These are phyloP conservation scores for Wickerhamiella azyma DNA, from an alignment of 805 yeast genomes.

Conservation along the genomic window DNA sequence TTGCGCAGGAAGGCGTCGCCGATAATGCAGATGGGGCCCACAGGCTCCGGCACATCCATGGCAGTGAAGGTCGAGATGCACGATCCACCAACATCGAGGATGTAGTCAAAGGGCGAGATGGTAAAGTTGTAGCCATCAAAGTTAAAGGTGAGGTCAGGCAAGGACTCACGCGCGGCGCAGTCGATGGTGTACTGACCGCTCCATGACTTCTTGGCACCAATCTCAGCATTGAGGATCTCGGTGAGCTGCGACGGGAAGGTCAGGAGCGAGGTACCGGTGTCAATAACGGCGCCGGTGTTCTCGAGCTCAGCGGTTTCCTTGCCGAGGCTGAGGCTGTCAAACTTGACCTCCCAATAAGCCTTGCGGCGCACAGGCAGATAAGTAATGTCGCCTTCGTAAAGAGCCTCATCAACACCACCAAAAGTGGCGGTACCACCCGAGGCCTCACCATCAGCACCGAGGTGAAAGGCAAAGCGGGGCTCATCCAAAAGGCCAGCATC, in stretches of 20 bases:
- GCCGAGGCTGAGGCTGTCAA: slow-evolving; percentile 84
- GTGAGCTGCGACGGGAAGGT: slow-evolving; percentile 92
- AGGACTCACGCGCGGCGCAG: slow-evolving; percentile 65
- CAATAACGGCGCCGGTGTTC: slow-evolving; percentile 90
- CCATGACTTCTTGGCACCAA: slow-evolving; percentile 97
- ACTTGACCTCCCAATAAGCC: slow-evolving; percentile 98
- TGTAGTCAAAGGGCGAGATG: slow-evolving; percentile 79
- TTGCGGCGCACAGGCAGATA: slow-evolving; percentile 98
- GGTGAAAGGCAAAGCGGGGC: slow-evolving; percentile 77
- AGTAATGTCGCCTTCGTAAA: slow-evolving; percentile 70
- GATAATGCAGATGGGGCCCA: slow-evolving; percentile 89
- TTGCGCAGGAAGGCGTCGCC: slow-evolving; percentile 97
- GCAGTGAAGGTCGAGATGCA: slow-evolving; percentile 96
- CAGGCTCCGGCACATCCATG: slow-evolving; percentile 93
- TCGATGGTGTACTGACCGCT: slow-evolving; percentile 92
- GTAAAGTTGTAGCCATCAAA: slow-evolving; percentile 87
- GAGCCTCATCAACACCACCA: slow-evolving; percentile 78
- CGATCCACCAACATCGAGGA: slow-evolving; percentile 84
- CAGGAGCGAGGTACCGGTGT: slow-evolving; percentile 94
- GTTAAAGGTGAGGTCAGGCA: slow-evolving; percentile 87
- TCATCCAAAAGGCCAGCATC: slow-evolving; percentile 67
- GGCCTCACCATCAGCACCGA: slow-evolving; percentile 59
- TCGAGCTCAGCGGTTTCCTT: slow-evolving; percentile 76
- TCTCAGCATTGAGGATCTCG: slow-evolving; percentile 85
- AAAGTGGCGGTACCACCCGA: slow-evolving; percentile 88